These are phyloP conservation scores for Rosa multiflora DNA, from an alignment of 306 rosid genomes.

Conservation along the genomic window DNA sequence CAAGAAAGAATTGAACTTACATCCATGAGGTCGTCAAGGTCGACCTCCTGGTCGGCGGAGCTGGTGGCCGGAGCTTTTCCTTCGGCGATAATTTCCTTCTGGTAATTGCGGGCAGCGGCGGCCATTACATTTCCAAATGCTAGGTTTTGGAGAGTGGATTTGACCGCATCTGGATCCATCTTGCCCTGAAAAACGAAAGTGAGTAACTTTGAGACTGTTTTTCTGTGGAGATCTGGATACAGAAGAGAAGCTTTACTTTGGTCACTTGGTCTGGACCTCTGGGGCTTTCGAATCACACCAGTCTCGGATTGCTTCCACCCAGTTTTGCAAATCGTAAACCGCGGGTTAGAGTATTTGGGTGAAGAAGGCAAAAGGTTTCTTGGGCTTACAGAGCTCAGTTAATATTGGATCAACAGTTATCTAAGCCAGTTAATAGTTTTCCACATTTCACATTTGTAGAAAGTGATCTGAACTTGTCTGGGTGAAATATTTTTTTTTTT, in stretches of 20 bases:
- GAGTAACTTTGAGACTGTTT: not conserved
- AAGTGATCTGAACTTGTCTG: too few species aligned
- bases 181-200: not conserved
- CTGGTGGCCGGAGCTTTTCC: constrained; percentile 57
- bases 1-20: constrained; percentile 39
- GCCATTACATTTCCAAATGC: constrained; percentile 91
- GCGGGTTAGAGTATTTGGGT: not conserved
- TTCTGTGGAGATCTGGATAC: not conserved
- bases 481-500: too few species aligned
- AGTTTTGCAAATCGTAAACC: not conserved
- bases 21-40: constrained; percentile 95
- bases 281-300: not conserved
- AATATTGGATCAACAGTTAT: too few species aligned
- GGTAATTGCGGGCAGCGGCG: constrained; percentile 90
- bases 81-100: constrained; percentile 68
- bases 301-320: not conserved
- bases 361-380: too few species aligned
- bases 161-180: constrained; percentile 84
- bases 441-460: too few species aligned
- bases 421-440: too few species aligned
- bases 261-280: not conserved
- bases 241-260: not conserved
- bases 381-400: too few species aligned
- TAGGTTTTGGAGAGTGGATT: constrained; percentile 78
- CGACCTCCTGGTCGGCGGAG: constrained; percentile 72